phyloP scores from a whole-genome alignment of 2,329 filamentous ascomycete genomes.

The Fusarium redolens region DNA sequence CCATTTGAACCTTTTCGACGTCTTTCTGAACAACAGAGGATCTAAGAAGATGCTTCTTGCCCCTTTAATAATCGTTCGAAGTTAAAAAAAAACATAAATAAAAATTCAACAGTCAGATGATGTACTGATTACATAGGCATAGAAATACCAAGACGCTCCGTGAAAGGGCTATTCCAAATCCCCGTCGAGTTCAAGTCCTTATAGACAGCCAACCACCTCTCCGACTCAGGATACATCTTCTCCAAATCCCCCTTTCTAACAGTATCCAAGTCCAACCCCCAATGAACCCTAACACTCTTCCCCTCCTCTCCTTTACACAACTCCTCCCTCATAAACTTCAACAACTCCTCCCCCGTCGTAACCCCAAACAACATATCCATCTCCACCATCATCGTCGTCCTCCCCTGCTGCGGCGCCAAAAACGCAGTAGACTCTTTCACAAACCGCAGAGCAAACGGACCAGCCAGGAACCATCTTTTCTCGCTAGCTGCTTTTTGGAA shows the following conservation, averaged over 20 bases:
- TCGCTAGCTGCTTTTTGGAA: not conserved
- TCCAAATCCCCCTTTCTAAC: not conserved
- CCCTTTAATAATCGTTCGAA: fast-evolving
- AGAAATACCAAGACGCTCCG: not conserved
- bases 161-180: not conserved
- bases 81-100: fast-evolving
- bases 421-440: not conserved
- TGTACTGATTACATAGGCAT: not conserved
- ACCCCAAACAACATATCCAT: constrained; percentile 7
- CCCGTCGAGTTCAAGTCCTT: not conserved
- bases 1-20: too few species aligned
- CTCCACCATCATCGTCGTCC: constrained; percentile 6
- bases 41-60: fast-evolving
- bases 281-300: not conserved
- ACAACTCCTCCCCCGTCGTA: not conserved
- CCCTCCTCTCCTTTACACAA: not conserved
- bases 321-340: not conserved
- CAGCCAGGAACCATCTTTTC: not conserved
- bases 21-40: not conserved
- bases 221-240: not conserved
- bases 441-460: not conserved
- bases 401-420: not conserved
- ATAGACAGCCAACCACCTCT: not conserved
- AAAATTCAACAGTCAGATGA: fast-evolving
- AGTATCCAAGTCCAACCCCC: not conserved